These are phyloP conservation scores for Boletus hoseneyae DNA, from an alignment of 1,284 basidiomycete genomes.

Conservation along the genomic window DNA sequence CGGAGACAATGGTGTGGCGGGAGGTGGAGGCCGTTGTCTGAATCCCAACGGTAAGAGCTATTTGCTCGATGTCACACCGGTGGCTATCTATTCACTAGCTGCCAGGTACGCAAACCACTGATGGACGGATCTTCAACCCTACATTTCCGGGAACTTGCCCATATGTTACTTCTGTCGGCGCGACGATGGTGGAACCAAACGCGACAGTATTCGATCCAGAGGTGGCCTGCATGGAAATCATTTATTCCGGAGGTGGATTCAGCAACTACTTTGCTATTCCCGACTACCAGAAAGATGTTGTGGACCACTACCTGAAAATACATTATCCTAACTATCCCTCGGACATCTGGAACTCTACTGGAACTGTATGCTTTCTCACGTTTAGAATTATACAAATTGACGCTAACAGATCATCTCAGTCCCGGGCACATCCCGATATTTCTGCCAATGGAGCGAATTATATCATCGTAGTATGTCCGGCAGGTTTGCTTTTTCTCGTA, in stretches of 20 bases:
- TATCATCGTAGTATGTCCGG: conserved; percentile 25
- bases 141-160: conserved; percentile 44
- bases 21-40: conserved; percentile 38
- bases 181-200: conserved; percentile 40
- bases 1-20: conserved; percentile 51
- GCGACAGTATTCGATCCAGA: conserved; percentile 31
- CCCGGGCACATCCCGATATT: conserved; percentile 46
- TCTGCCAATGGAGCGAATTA: conserved; percentile 41
- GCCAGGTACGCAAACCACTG: conserved; percentile 1
- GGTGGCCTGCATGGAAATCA: conserved; percentile 28
- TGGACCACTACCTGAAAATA: conserved; percentile 18
- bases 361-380: conserved; percentile 31
- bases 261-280: conserved; percentile 39
- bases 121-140: conserved; percentile 45
- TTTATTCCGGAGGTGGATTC: conserved; percentile 45
- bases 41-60: conserved; percentile 33
- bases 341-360: conserved; percentile 45
- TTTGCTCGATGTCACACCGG: background rate
- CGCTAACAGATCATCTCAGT: conserved; percentile 9
- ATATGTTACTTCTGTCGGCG: conserved; percentile 46
- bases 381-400: background rate
- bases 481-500: too few relatives aligned
- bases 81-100: background rate
- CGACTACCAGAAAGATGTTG: conserved; percentile 35
- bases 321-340: conserved; percentile 28